Evolutionary conservation across 352 stramenopile species (phyloP).

Genomic region (Phytophthora megakarya): DNA sequence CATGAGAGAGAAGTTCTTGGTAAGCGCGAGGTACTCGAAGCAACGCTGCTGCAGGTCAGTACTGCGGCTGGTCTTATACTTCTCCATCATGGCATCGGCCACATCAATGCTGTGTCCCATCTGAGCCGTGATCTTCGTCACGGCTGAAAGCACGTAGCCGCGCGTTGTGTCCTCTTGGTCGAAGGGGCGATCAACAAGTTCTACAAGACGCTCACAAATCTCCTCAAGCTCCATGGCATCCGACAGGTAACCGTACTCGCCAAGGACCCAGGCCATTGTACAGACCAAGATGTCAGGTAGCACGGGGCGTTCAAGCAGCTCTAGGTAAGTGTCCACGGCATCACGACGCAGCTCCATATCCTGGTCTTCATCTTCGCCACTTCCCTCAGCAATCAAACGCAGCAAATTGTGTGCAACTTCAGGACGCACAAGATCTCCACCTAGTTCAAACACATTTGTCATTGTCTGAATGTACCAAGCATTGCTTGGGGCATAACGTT

Average conservation of each 20-base stretch:
- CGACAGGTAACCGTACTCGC: conserved; percentile 98
- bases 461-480: conserved; percentile 99
- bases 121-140: conserved; percentile 99
- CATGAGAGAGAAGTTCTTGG: conserved; percentile 93
- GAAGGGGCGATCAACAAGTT: conserved; percentile 88
- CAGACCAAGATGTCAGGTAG: conserved; percentile 96
- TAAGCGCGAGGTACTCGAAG: conserved; percentile 97
- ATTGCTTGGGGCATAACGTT: conserved; percentile 97
- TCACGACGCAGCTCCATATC: conserved; percentile 97
- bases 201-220: conserved; percentile 95
- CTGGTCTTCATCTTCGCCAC: conserved; percentile 96
- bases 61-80: conserved; percentile 96
- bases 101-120: conserved; percentile 90
- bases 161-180: conserved; percentile 93
- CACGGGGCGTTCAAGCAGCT: conserved; percentile 94
- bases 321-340: conserved; percentile 97
- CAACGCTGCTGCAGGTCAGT: conserved; percentile 98
- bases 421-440: conserved; percentile 96
- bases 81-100: conserved; percentile 95
- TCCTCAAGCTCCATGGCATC: conserved; percentile 92
- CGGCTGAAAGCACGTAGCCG: conserved; percentile 94
- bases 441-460: conserved; percentile 95
- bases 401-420: conserved; percentile 98
- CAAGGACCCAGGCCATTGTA: conserved; percentile 98
- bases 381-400: conserved; percentile 97